Evolutionary conservation across 345 rosid genomes (phyloP).

Genomic region (Corchorus olitorius): DNA sequence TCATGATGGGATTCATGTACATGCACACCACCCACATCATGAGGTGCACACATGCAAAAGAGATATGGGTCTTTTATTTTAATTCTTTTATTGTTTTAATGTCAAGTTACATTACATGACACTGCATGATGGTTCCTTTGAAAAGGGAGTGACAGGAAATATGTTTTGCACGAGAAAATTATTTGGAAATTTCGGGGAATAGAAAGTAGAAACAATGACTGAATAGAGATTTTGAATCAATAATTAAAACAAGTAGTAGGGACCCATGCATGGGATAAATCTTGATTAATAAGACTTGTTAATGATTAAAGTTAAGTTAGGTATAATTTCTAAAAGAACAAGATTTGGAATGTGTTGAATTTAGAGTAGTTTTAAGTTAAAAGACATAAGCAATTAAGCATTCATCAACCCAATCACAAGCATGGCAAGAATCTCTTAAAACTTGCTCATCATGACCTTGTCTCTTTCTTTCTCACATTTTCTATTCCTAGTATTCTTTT

Average conservation of each 20-base stretch:
- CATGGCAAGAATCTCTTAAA: background rate
- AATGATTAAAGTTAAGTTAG: too few species aligned
- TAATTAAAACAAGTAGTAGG: too few species aligned
- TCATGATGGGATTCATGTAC: constrained; percentile 13
- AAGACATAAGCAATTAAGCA: too few species aligned
- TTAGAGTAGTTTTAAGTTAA: too few species aligned
- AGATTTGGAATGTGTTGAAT: too few species aligned
- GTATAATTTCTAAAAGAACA: too few species aligned
- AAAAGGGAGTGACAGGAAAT: constrained; percentile 8
- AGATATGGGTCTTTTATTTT: background rate
- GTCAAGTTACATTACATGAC: background rate
- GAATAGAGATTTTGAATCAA: too few species aligned
- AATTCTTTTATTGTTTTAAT: background rate
- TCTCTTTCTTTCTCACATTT: background rate
- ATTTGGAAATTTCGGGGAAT: background rate
- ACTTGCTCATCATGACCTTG: background rate
- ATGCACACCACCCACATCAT: constrained; percentile 19
- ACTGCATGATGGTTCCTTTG: constrained; percentile 14
- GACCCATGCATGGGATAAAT: too few species aligned
- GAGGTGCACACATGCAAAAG: constrained; percentile 22
- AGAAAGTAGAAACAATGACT: too few species aligned
- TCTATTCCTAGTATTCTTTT: background rate
- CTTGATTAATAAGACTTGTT: too few species aligned
- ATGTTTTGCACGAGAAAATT: background rate
- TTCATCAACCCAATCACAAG: too few species aligned